phyloP scores from a whole-genome alignment of 2,329 filamentous ascomycete species.

The Fusarium algeriense region DNA sequence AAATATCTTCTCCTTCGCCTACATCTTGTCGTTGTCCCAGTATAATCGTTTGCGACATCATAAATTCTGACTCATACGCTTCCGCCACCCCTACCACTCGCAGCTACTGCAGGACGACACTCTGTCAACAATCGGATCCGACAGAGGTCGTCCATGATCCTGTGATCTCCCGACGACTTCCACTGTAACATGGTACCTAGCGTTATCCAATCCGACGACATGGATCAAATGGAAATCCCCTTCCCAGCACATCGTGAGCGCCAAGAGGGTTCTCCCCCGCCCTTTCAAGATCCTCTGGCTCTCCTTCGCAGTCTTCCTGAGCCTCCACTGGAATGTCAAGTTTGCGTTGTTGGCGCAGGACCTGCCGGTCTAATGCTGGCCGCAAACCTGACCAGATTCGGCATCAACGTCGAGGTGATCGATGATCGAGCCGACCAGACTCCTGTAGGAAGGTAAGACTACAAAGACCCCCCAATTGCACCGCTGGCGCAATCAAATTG shows the following conservation, averaged over 20 bases:
- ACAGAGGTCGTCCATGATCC: slow-evolving; percentile 49
- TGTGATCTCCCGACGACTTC: slow-evolving; percentile 27
- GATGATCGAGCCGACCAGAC: slow-evolving; percentile 78
- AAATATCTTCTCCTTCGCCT: slow-evolving; percentile 31
- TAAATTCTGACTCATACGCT: slow-evolving; percentile 9
- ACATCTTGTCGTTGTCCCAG: slow-evolving; percentile 26
- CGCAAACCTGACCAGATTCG: slow-evolving; percentile 70
- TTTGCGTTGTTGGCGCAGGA: slow-evolving; percentile 67
- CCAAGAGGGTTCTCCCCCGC: slow-evolving; percentile 50
- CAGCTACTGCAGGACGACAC: slow-evolving; percentile 42
- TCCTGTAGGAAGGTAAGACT: slow-evolving; percentile 67
- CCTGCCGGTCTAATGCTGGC: slow-evolving; percentile 69
- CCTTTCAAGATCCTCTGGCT: slow-evolving; percentile 60
- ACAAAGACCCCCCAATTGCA: neutral
- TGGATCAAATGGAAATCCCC: slow-evolving; percentile 45
- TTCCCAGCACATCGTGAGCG: slow-evolving; percentile 42
- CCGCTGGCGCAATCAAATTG: slow-evolving; percentile 21
- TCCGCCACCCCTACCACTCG: slow-evolving; percentile 16
- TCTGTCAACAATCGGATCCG: slow-evolving; percentile 41
- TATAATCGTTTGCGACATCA: slow-evolving; percentile 19
- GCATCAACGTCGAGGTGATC: slow-evolving; percentile 73
- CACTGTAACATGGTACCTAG: slow-evolving; percentile 50
- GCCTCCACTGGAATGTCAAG: slow-evolving; percentile 59
- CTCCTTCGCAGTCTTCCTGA: slow-evolving; percentile 63
- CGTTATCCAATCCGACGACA: slow-evolving; percentile 50